These are phyloP conservation scores for Piromyces finnis DNA, from an alignment of 192 early-diverging fungal genomes.

Conservation along the genomic window DNA sequence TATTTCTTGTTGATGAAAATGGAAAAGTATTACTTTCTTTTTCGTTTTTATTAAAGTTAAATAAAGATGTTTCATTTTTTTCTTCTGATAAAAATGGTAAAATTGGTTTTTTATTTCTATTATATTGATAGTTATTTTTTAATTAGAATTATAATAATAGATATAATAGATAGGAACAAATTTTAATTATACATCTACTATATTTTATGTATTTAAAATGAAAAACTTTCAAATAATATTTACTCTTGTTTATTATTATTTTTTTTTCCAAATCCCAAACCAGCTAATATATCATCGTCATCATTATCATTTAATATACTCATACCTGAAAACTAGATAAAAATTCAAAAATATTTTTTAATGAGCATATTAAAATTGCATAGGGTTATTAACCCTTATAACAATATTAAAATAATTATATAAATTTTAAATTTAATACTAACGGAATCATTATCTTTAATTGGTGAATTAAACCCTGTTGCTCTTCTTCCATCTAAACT, in stretches of 20 bases:
- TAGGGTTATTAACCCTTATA: too few species aligned
- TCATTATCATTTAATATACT: not conserved
- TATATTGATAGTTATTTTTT: too few species aligned
- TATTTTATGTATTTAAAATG: too few species aligned
- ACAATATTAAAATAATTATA: not conserved
- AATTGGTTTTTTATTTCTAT: not conserved
- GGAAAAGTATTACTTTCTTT: not conserved
- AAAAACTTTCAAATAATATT: not conserved
- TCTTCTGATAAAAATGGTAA: not conserved
- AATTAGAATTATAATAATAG: too few species aligned
- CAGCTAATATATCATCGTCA: not conserved
- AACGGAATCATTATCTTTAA: not conserved
- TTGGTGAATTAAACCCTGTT: not conserved
- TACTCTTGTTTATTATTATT: not conserved
- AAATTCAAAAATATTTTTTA: too few species aligned
- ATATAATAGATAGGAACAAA: too few species aligned
- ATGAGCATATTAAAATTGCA: too few species aligned
- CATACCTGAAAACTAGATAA: not conserved
- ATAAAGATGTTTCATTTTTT: not conserved
- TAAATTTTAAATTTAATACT: too few species aligned
- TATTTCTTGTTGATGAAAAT: not conserved
- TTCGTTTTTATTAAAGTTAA: not conserved
- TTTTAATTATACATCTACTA: too few species aligned
- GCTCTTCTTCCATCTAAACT: too few species aligned
- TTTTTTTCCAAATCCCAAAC: not conserved